Evolutionary conservation across 768 basidiomycete genomes (phyloP).

Genomic region (Suillus ampliporus): DNA sequence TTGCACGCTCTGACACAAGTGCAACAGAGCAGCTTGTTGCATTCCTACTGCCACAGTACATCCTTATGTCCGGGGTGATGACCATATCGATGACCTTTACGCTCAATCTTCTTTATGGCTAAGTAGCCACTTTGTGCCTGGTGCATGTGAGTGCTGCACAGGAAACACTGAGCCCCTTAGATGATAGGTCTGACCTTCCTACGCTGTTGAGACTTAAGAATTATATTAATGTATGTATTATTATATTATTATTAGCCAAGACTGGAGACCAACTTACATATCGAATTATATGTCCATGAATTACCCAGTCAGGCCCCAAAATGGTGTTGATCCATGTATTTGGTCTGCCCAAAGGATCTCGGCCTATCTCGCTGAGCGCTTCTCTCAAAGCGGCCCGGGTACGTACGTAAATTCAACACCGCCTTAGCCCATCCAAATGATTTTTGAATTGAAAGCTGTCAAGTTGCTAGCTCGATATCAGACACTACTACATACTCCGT

Average conservation of each 20-base stretch:
- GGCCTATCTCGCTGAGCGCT: no score
- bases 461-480: neutral
- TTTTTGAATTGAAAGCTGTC: neutral
- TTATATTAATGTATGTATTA: neutral
- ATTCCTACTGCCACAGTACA: constrained; percentile 8
- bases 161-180: neutral
- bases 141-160: neutral
- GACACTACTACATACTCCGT: neutral
- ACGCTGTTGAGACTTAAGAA: neutral
- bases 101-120: neutral
- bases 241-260: neutral
- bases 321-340: neutral
- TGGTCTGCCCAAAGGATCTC: no score
- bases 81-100: neutral
- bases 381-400: neutral
- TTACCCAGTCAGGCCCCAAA: neutral
- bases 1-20: constrained; percentile 69
- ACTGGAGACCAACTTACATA: neutral
- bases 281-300: neutral
- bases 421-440: neutral
- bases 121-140: no score
- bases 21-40: constrained; percentile 45
- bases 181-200: neutral
- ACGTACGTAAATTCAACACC: neutral
- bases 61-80: constrained; percentile 1